Conservation (phyloP, 1,284 basidiomycete genomes). For the Ganoderma sp. region DNA sequence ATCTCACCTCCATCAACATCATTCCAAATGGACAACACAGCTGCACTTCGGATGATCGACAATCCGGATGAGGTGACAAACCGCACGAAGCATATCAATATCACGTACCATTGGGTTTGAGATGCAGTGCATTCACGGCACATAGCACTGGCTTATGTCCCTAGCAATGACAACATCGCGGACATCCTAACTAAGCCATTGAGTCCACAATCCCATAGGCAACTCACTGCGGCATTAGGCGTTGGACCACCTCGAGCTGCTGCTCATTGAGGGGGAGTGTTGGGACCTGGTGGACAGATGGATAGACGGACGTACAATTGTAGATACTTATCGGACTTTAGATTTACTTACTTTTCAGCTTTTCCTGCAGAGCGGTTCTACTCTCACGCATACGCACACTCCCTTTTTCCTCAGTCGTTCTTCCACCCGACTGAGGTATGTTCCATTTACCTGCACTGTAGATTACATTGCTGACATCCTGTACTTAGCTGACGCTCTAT, state of each 20-base stretch:
- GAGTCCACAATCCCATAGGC: neutral
- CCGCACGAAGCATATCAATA: conserved; percentile 18
- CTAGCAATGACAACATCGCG: conserved; percentile 12
- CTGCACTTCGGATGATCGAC: conserved; percentile 8
- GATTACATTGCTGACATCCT: too few species aligned
- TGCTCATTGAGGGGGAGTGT: conserved; percentile 21
- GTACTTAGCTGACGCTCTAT: too few species aligned
- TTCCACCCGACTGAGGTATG: too few species aligned
- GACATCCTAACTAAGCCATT: conserved; percentile 18
- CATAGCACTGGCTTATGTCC: conserved; percentile 3
- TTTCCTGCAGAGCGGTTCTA: too few species aligned
- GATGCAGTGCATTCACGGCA: neutral
- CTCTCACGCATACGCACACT: too few species aligned
- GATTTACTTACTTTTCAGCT: too few species aligned
- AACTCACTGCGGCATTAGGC: conserved; percentile 6
- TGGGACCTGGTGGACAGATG: neutral
- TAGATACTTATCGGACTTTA: too few species aligned
- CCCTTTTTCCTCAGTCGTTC: too few species aligned
- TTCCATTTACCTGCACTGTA: too few species aligned
- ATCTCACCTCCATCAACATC: too few species aligned
- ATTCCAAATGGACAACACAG: too few species aligned
- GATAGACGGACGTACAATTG: neutral
- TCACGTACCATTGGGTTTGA: conserved; percentile 18
- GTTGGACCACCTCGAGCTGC: neutral
- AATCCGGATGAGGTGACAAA: conserved; percentile 13